Conservation (phyloP, 1,284 basidiomycete genomes). For the Athelia psychrophila region DNA sequence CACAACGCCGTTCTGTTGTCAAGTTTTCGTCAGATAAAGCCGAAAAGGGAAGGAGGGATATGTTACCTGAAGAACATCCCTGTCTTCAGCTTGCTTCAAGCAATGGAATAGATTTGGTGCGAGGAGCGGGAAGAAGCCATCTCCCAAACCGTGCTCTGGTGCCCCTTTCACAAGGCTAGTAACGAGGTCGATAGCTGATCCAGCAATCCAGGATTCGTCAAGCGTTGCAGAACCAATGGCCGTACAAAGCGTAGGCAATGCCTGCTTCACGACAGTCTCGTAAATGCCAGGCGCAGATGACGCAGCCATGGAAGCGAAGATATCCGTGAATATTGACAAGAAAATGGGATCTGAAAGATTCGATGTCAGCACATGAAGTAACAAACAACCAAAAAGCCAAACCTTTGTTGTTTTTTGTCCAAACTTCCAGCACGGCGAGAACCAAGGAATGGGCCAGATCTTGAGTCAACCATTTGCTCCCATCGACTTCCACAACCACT, state of each 20-base stretch:
- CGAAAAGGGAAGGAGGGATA: neutral
- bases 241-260: slow-evolving; percentile 69
- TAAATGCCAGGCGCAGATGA: slow-evolving; percentile 61
- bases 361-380: slow-evolving; percentile 3
- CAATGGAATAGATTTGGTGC: slow-evolving; percentile 75
- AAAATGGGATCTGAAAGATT: slow-evolving; percentile 76
- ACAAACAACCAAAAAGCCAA: neutral
- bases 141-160: slow-evolving; percentile 64
- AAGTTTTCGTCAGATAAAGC: neutral
- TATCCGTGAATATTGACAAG: slow-evolving; percentile 82
- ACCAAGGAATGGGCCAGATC: slow-evolving; percentile 67
- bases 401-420: slow-evolving; percentile 86
- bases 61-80: slow-evolving; percentile 81
- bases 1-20: slow-evolving; percentile 73
- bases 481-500: slow-evolving; percentile 73
- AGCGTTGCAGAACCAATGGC: slow-evolving; percentile 58
- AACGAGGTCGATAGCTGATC: slow-evolving; percentile 81
- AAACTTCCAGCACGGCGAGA: slow-evolving; percentile 69
- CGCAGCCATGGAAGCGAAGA: slow-evolving; percentile 69
- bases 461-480: slow-evolving; percentile 65
- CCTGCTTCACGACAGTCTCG: slow-evolving; percentile 66
- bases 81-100: slow-evolving; percentile 69
- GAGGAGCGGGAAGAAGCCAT: slow-evolving; percentile 72
- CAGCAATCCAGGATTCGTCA: slow-evolving; percentile 68
- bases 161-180: slow-evolving; percentile 69